These are phyloP conservation scores for Epichloe gansuensis DNA, from an alignment of 2,329 filamentous ascomycete species.

Conservation along the genomic window DNA sequence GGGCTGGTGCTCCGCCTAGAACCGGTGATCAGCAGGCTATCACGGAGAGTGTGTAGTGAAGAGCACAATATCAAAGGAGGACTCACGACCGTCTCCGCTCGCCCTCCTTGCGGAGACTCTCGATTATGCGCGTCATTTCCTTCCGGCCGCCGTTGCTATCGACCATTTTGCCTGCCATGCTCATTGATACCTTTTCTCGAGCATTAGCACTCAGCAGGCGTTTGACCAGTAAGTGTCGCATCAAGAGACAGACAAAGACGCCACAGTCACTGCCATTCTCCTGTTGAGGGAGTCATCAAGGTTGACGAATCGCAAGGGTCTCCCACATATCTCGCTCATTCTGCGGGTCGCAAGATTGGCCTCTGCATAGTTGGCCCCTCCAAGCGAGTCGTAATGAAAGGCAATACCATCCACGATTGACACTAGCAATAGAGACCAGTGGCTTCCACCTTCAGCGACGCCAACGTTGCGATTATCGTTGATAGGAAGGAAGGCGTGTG, in stretches of 20 bases:
- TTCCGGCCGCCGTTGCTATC: conserved; percentile 72
- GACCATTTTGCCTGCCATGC: conserved; percentile 72
- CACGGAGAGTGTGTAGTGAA: neutral
- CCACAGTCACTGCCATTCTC: conserved; percentile 90
- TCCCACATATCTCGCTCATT: conserved; percentile 55
- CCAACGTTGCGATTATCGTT: conserved; percentile 73
- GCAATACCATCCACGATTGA: conserved; percentile 79
- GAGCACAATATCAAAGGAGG: neutral
- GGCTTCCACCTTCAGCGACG: conserved; percentile 76
- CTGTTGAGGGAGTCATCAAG: conserved; percentile 82
- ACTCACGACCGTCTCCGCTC: conserved; percentile 72
- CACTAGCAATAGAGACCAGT: conserved; percentile 91
- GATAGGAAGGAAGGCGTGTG: conserved; percentile 90
- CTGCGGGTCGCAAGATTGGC: conserved; percentile 58
- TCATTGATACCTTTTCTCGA: conserved; percentile 86
- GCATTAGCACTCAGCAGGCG: conserved; percentile 68
- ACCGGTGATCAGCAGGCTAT: neutral
- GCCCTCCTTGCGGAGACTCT: conserved; percentile 75
- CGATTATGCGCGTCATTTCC: conserved; percentile 85
- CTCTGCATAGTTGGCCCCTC: conserved; percentile 61
- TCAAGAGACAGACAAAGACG: conserved; percentile 88
- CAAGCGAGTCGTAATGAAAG: conserved; percentile 92
- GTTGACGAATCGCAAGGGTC: conserved; percentile 62
- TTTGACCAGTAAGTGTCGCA: conserved; percentile 86
- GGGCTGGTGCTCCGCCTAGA: conserved; percentile 26